phyloP scores from a whole-genome alignment of 768 basidiomycete genomes.

The Suillus brevipes region DNA sequence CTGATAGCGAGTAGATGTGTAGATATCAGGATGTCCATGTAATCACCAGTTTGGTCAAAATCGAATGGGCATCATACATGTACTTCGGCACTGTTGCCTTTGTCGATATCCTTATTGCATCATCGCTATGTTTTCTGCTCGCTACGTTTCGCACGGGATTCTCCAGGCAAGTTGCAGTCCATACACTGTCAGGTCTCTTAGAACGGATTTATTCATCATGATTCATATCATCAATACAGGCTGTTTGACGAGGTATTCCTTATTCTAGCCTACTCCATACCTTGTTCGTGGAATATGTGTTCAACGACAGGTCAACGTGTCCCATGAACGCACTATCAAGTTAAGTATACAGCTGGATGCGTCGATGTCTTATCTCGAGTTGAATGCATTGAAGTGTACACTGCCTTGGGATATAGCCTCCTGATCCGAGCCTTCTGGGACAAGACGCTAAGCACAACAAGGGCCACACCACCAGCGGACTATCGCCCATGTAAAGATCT shows the following conservation, averaged over 20 bases:
- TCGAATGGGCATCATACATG: not conserved
- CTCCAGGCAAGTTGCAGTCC: not conserved
- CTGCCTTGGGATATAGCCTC: not conserved
- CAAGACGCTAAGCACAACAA: not conserved
- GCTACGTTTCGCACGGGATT: conserved; percentile 1
- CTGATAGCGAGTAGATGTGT: conserved; percentile 1
- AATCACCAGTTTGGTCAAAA: not conserved
- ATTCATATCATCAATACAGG: not conserved
- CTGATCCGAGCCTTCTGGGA: not conserved
- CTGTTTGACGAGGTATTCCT: conserved; percentile 4
- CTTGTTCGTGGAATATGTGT: not conserved
- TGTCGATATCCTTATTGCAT: not conserved
- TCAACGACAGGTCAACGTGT: not conserved
- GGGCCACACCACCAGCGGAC: not conserved
- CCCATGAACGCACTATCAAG: not conserved
- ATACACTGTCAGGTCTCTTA: not conserved
- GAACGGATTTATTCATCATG: not conserved
- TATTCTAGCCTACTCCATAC: not conserved
- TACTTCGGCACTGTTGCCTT: not conserved
- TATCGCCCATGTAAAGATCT: not conserved
- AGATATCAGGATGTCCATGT: not conserved
- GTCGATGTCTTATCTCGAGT: not conserved
- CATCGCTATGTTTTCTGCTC: not conserved
- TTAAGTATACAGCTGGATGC: not conserved
- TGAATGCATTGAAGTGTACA: not conserved